Base-by-base conservation (phyloP, 257 asterid species). In the Henckelia pumila region DNA sequence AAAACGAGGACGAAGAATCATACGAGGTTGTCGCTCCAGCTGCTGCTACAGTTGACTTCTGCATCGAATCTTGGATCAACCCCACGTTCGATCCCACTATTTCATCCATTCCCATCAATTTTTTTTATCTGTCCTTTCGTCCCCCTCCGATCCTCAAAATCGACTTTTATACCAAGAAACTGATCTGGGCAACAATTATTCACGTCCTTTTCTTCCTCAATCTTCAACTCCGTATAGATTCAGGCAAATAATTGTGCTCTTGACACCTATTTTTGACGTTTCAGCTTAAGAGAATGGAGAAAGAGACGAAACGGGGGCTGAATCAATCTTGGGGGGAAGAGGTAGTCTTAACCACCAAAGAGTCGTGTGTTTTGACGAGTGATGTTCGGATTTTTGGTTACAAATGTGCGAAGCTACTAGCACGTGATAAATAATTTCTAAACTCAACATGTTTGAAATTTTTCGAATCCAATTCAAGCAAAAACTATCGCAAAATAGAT, bases 1-100 rank as follows among this genome's bases (percentile, higher is more conserved):
- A 73, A 28, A 86, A 23, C 4, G 96, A 77, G 44, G 76, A 76
- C 1, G 85, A 64, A 2, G 85, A 64, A 2, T 71, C 21, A 64
- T 77, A 72, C 73, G 92, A 76, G 30, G 86, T 68, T 26, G 77
- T 44, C 5, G 76, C 59, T 11, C 70, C 71, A 13, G 80, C 20
- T 26, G 83, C 69, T 24, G 73, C 53, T 25, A 72, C 75, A 8
- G 77, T 77, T 20, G 83, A 22, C 71, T 77, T 77, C 24, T 66
- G 28, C 75, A 66, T 75, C 24, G 74, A 63, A 50, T 76, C 81
- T n/a, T 66, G 77, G 53, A 66, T 63, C 66, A 56, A 32, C 53
- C 79, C 69, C 65, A 73, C 58, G 11, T 68, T 62, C 22, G 81
- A 73, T 52, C 66, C 69, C 21, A 65, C 87, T 33, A 62, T 75